Conservation (phyloP, 176 grass and related monocot species). For the Aegilops tauschii region DNA sequence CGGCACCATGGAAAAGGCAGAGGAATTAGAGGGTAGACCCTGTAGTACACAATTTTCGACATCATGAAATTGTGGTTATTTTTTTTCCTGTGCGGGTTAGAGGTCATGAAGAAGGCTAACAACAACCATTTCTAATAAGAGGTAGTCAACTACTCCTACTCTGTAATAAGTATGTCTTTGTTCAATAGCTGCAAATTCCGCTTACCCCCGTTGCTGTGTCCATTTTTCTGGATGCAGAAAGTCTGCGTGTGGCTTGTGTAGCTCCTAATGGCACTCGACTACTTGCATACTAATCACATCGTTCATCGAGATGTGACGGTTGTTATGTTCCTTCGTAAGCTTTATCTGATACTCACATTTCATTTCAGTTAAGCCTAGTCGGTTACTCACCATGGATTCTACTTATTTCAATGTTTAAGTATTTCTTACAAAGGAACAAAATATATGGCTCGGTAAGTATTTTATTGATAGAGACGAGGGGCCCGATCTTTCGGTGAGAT, state of each 20-base stretch:
- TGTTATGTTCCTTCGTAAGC: background rate
- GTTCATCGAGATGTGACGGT: constrained; percentile 97
- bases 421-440: constrained; percentile 87
- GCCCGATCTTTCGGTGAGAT: too few species aligned
- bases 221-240: constrained; percentile 47
- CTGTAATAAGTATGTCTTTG: background rate
- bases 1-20: too few species aligned
- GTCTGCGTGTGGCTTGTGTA: constrained; percentile 81
- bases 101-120: constrained; percentile 78
- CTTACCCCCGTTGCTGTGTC: constrained; percentile 9
- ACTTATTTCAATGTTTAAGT: constrained; percentile 77
- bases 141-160: background rate
- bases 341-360: background rate
- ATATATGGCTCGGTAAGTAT: constrained; percentile 77
- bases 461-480: too few species aligned
- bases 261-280: constrained; percentile 90
- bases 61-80: background rate
- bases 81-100: constrained; percentile 52
- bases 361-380: background rate
- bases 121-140: constrained; percentile 53
- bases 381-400: constrained; percentile 14
- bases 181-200: background rate
- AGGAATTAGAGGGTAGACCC: too few species aligned
- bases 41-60: too few species aligned
- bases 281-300: constrained; percentile 86